Conservation (phyloP, 306 rosid species). For the Dalbergia cochinchinensis region DNA sequence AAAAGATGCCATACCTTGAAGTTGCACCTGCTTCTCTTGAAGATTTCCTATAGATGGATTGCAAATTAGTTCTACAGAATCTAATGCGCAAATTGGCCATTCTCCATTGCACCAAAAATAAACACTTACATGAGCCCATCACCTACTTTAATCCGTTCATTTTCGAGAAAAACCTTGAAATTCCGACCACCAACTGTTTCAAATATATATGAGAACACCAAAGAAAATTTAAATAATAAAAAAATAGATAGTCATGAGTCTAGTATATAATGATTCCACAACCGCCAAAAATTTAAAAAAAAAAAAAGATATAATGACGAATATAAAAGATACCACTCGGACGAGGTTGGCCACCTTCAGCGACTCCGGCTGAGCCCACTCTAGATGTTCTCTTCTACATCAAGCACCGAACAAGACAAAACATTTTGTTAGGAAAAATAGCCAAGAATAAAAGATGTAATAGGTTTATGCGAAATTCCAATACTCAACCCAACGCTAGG, state of each 20-base stretch:
- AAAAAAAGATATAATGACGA: not conserved
- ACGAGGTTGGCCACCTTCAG: slow-evolving; percentile 51
- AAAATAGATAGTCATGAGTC: no score
- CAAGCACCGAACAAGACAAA: slow-evolving; percentile 29
- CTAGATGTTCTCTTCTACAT: slow-evolving; percentile 57
- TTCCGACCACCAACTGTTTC: slow-evolving; percentile 51
- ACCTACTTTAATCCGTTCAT: slow-evolving; percentile 51
- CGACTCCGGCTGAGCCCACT: slow-evolving; percentile 44
- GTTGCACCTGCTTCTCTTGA: slow-evolving; percentile 33
- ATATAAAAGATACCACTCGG: slow-evolving; percentile 46
- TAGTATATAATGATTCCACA: no score
- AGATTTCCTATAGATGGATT: slow-evolving; percentile 40
- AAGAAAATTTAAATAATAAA: not conserved
- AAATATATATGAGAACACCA: slow-evolving; percentile 1
- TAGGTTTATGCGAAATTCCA: no score
- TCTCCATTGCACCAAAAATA: slow-evolving; percentile 1
- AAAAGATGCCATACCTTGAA: slow-evolving; percentile 49
- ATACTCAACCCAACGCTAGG: no score
- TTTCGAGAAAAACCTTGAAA: slow-evolving; percentile 67
- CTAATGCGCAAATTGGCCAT: not conserved
- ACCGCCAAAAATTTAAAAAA: no score
- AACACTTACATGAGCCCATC: slow-evolving; percentile 52
- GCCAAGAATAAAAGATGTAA: not conserved
- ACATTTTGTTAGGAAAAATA: not conserved
- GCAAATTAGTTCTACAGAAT: slow-evolving; percentile 9